A percentile compares a stretch with the other conserved stretches of the same genome.
These are phyloP conservation scores for Talaromyces verruculosus DNA, from an alignment of 2,329 filamentous ascomycete genomes.

Conservation along the genomic window DNA sequence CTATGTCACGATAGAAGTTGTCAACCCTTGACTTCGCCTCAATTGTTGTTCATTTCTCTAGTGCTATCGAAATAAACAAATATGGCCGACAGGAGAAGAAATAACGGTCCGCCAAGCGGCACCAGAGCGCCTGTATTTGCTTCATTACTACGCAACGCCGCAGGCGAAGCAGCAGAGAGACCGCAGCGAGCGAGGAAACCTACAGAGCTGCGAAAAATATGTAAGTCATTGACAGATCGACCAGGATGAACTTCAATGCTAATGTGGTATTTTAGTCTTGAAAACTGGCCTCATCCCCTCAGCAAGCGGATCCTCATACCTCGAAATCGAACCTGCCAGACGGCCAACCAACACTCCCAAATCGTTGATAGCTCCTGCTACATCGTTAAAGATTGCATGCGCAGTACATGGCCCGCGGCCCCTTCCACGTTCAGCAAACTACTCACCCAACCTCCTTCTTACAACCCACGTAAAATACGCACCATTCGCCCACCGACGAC, in stretches of 20 bases:
- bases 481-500: conserved; percentile 80
- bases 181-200: conserved; percentile 61
- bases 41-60: background rate
- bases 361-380: conserved; percentile 54
- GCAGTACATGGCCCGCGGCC: conserved; percentile 92
- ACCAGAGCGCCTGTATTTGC: conserved; percentile 74
- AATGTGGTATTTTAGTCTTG: conserved; percentile 60
- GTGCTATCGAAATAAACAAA: conserved; percentile 36
- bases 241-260: conserved; percentile 17
- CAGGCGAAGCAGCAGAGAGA: conserved; percentile 49
- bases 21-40: background rate
- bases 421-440: conserved; percentile 82
- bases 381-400: conserved; percentile 85
- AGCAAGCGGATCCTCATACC: conserved; percentile 83
- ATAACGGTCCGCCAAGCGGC: conserved; percentile 80
- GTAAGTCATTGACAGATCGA: conserved; percentile 52
- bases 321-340: conserved; percentile 53
- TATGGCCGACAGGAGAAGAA: conserved; percentile 82
- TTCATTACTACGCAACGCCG: conserved; percentile 43
- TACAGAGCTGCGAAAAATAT: conserved; percentile 79
- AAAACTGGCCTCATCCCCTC: conserved; percentile 91
- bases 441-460: conserved; percentile 87
- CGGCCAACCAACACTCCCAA: conserved; percentile 40
- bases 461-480: conserved; percentile 96
- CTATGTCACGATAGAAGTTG: background rate